Evolutionary conservation across 2,329 filamentous ascomycete genomes (phyloP), one percentile per base, ranked within the genome.

Genomic region (Orbilia ellipsospora): DNA sequence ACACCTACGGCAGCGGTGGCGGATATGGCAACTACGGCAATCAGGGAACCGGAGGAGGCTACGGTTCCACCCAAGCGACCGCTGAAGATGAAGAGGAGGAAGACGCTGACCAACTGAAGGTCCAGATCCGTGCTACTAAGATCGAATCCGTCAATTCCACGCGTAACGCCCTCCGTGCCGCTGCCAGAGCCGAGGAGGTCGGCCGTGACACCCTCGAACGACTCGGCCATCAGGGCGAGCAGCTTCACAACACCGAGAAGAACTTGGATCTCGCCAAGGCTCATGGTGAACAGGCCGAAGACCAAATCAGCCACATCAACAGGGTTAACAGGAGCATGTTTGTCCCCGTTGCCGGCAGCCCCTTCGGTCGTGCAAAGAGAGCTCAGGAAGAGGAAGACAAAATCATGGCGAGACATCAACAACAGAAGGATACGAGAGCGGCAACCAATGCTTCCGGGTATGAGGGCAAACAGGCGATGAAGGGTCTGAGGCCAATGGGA

Each of bases 301-400:
- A 94, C 78, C 91, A 92, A 79, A 90, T 93, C 0, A 88, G 89
- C 56, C 93, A 97, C 81, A 85, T 97, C 44, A 94, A 94, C 84
- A 92, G 88, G 0, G 85, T 96, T 59, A 96, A 97, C 83, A 86
- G 90, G 77, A 93, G 90, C 84, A 96, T 97, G 93, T 97, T 97
- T 80, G 91, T 92, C 4, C 88, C 94, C 20, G 90, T 93, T 80
- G 90, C 94, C 26, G 85, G 86, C 63, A 93, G 93, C 79, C 90
- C 90, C 0, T 92, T 97, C 81, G 95, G 92, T 0, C 88, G 88
- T 13, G 88, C 87, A 77, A 87, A 86, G 78, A 87, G 90, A 52
- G 87, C 86, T 28, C 85, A 86, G 65, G 88, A 88, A 69, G 87
- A 88, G 48, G 92, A 95, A 78, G 85, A 90, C 60, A 86, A 88